Conservation (phyloP, 768 basidiomycete species). For the Pulveroboletus sp. region DNA sequence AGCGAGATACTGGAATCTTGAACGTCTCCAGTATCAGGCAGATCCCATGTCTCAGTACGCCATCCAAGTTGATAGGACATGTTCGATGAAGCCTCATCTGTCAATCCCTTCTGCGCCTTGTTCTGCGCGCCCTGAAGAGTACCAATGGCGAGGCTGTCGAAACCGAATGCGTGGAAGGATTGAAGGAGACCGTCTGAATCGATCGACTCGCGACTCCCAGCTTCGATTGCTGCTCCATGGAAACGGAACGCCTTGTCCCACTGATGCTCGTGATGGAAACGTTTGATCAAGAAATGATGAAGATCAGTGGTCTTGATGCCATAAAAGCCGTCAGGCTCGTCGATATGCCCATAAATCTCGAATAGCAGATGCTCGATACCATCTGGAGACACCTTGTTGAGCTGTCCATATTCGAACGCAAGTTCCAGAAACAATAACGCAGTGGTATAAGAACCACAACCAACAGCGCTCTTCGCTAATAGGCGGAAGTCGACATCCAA, state of each 20-base stretch:
- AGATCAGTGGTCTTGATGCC: conserved; percentile 80
- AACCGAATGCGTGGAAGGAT: conserved; percentile 86
- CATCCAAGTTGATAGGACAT: conserved; percentile 83
- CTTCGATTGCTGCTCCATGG: conserved; percentile 82
- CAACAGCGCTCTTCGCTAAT: conserved; percentile 68
- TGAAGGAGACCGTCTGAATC: conserved; percentile 66
- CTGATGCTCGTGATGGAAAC: conserved; percentile 89
- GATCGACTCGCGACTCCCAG: conserved; percentile 38
- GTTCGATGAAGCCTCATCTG: conserved; percentile 34
- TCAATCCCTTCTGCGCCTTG: conserved; percentile 32
- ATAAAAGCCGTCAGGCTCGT: conserved; percentile 98
- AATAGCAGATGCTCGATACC: conserved; percentile 71
- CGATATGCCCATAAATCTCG: conserved; percentile 91
- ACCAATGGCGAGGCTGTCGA: conserved; percentile 79
- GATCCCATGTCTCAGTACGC: conserved; percentile 94
- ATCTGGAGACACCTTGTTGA: conserved; percentile 24
- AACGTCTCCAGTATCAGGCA: conserved; percentile 58
- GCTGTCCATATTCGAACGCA: conserved; percentile 47
- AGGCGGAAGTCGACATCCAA: conserved; percentile 69
- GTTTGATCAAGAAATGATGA: conserved; percentile 73
- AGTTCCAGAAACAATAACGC: conserved; percentile 88
- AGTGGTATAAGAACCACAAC: conserved; percentile 83
- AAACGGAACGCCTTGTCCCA: conserved; percentile 90
- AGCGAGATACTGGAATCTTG: conserved; percentile 53
- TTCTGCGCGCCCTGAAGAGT: conserved; percentile 48